Evolutionary conservation across 2,329 filamentous ascomycete genomes (phyloP).

Genomic region (Diaporthe vaccinii): DNA sequence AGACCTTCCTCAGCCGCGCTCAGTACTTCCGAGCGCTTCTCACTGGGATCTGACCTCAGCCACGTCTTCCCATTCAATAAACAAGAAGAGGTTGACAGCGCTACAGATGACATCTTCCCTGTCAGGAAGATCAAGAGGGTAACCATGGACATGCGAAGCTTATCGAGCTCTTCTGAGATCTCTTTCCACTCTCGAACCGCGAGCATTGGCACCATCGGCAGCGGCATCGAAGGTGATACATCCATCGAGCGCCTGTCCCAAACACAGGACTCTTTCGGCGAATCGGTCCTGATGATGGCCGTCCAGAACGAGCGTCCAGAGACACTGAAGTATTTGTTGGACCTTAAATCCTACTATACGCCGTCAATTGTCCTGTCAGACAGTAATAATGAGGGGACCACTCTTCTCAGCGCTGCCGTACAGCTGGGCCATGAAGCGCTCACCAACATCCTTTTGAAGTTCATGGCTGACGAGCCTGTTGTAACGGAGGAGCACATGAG

Average conservation of each 20-base stretch:
- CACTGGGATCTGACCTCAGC: conserved; percentile 71
- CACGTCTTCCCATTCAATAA: conserved; percentile 95
- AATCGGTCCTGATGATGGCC: conserved; percentile 91
- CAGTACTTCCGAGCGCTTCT: conserved; percentile 64
- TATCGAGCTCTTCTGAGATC: conserved; percentile 87
- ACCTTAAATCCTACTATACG: conserved; percentile 82
- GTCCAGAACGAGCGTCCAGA: conserved; percentile 79
- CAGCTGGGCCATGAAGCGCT: conserved; percentile 84
- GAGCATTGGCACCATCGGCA: conserved; percentile 81
- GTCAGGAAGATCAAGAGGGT: conserved; percentile 80
- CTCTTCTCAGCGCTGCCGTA: conserved; percentile 88
- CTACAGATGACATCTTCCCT: conserved; percentile 49
- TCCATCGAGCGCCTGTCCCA: conserved; percentile 84
- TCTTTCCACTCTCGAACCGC: conserved; percentile 86
- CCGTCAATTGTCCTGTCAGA: conserved; percentile 81
- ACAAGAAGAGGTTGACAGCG: conserved; percentile 58
- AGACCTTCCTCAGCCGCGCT: conserved; percentile 55
- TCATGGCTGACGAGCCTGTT: conserved; percentile 67
- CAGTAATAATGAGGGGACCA: conserved; percentile 90
- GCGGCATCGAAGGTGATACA: conserved; percentile 85
- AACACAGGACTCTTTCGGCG: conserved; percentile 78
- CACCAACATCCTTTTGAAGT: conserved; percentile 81
- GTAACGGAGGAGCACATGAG: conserved; percentile 67
- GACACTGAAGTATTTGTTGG: conserved; percentile 84
- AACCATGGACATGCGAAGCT: conserved; percentile 88